These are phyloP conservation scores for Zygosaccharomyces kombuchaensis DNA, from an alignment of 805 yeast species.

Conservation along the genomic window DNA sequence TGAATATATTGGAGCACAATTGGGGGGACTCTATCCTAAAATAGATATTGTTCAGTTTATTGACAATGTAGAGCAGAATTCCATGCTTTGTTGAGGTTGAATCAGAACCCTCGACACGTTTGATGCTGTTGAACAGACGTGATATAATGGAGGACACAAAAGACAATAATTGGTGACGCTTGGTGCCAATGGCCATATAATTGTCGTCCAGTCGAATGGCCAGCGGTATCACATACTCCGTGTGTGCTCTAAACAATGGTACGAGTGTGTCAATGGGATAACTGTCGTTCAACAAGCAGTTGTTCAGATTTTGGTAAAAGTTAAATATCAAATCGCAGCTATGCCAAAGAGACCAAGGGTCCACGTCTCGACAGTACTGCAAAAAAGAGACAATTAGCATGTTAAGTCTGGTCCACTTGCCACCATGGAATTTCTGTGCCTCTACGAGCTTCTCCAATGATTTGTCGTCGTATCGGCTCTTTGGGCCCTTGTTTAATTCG, in stretches of 20 bases:
- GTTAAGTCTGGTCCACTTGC: slow-evolving; percentile 41
- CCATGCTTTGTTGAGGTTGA: slow-evolving; percentile 39
- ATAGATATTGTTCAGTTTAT: slow-evolving; percentile 51
- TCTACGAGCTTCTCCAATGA: slow-evolving; percentile 20
- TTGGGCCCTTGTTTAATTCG: slow-evolving; percentile 12
- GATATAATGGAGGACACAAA: slow-evolving; percentile 52
- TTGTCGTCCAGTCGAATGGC: slow-evolving; percentile 25
- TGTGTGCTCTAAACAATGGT: slow-evolving; percentile 24
- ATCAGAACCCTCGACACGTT: slow-evolving; percentile 33
- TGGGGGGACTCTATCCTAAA: slow-evolving; percentile 41
- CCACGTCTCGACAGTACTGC: slow-evolving; percentile 43
- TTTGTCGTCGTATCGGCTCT: slow-evolving; percentile 9
- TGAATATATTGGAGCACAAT: slow-evolving; percentile 35
- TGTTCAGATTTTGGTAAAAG: slow-evolving; percentile 44
- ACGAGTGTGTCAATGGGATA: slow-evolving; percentile 35
- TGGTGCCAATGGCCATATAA: slow-evolving; percentile 15
- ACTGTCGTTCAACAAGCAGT: slow-evolving; percentile 40
- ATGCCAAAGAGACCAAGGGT: slow-evolving; percentile 47
- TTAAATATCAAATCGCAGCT: slow-evolving; percentile 46
- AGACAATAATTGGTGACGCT: slow-evolving; percentile 39
- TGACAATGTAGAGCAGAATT: slow-evolving; percentile 51
- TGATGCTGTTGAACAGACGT: slow-evolving; percentile 55
- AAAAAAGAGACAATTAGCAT: slow-evolving; percentile 47
- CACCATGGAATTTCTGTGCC: slow-evolving; percentile 14
- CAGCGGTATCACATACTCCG: slow-evolving; percentile 36